phyloP scores from a whole-genome alignment of 73 alveolate species.

The Breviolum minutum region DNA sequence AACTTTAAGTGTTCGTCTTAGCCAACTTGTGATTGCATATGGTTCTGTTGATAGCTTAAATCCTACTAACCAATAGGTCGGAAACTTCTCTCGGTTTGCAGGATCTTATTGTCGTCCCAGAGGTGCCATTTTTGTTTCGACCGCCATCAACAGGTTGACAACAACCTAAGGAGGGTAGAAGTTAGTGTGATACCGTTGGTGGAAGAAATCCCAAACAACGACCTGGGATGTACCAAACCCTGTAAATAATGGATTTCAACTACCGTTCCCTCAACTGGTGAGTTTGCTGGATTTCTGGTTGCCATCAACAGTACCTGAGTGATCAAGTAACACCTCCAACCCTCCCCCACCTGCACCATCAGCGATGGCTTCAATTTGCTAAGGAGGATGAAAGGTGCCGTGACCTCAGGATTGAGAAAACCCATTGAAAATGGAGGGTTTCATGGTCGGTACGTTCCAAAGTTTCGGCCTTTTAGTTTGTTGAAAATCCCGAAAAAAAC shows the following conservation, averaged over 20 bases:
- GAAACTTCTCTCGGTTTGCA: background rate
- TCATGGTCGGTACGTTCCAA: background rate
- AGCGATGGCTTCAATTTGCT: conserved; percentile 54
- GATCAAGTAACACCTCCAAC: background rate
- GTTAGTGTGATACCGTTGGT: background rate
- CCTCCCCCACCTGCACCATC: conserved; percentile 13
- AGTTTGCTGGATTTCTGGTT: background rate
- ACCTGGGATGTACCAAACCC: too few relatives aligned
- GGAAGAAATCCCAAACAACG: too few relatives aligned
- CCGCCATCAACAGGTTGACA: too few relatives aligned
- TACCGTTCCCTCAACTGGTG: too few relatives aligned
- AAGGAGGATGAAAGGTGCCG: conserved; percentile 76
- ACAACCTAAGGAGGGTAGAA: background rate
- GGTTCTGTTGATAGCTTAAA: too few relatives aligned
- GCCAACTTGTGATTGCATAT: too few relatives aligned
- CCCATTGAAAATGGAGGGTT: background rate
- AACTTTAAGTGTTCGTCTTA: too few relatives aligned
- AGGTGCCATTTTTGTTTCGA: background rate
- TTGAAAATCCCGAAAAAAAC: background rate
- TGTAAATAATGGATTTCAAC: too few relatives aligned
- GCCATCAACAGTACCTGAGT: background rate
- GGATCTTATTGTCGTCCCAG: background rate
- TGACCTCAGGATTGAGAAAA: background rate
- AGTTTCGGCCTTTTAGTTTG: background rate
- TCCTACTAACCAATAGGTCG: too few relatives aligned